Conservation (phyloP, 805 yeast species). For the Schwanniomyces polymorphus region DNA sequence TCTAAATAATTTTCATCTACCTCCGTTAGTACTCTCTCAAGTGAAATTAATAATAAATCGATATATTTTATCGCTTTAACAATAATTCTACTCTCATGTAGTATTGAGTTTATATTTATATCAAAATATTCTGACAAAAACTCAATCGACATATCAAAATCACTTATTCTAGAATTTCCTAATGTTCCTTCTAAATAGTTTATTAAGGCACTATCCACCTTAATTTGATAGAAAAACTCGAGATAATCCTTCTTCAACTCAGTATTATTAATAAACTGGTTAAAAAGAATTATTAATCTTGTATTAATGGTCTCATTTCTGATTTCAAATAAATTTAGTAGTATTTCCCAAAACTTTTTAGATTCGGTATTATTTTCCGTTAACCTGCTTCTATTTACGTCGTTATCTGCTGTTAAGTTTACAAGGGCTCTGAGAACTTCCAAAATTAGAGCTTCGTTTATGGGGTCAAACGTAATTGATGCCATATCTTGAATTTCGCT, state of each 20-base stretch:
- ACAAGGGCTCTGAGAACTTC: slow-evolving; percentile 30
- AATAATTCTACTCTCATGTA: background rate
- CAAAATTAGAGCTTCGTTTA: slow-evolving; percentile 5
- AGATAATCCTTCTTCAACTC: slow-evolving; percentile 14
- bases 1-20: slow-evolving; percentile 9
- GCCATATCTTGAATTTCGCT: slow-evolving; percentile 3
- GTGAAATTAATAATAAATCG: slow-evolving; percentile 3
- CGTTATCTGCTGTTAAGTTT: slow-evolving; percentile 37
- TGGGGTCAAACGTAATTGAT: background rate
- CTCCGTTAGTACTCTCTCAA: slow-evolving; percentile 4
- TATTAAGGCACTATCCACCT: slow-evolving; percentile 2
- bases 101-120: background rate
- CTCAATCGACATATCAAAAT: slow-evolving; percentile 5
- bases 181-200: background rate
- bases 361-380: background rate
- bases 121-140: slow-evolving; percentile 10
- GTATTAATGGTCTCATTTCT: slow-evolving; percentile 4
- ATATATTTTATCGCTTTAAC: slow-evolving; percentile 1
- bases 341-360: slow-evolving; percentile 17
- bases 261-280: slow-evolving; percentile 32
- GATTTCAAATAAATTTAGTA: slow-evolving; percentile 1
- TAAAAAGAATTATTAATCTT: slow-evolving; percentile 22
- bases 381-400: slow-evolving; percentile 15
- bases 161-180: background rate
- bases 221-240: slow-evolving; percentile 10